phyloP scores from a whole-genome alignment of 1,284 basidiomycete species.

The Golubevia pallescens region DNA sequence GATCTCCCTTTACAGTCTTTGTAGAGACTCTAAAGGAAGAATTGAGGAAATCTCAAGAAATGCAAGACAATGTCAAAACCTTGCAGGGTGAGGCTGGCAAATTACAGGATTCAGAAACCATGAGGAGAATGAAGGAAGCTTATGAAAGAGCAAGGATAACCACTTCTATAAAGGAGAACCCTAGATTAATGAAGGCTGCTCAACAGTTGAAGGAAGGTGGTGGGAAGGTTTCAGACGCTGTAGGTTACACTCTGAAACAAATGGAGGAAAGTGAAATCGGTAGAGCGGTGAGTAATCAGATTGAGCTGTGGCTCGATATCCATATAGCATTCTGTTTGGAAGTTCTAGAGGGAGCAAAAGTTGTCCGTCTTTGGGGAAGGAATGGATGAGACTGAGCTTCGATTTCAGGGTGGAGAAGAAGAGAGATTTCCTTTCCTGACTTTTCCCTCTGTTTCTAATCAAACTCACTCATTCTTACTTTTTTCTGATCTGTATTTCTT shows the following conservation, averaged over 20 bases:
- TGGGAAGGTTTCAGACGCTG: constrained; percentile 90
- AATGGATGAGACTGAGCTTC: too few species aligned
- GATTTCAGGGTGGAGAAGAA: too few species aligned
- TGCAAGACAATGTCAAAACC: constrained; percentile 95
- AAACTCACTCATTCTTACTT: too few species aligned
- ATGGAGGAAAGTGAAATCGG: constrained; percentile 94
- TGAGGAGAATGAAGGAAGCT: constrained; percentile 85
- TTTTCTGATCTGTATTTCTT: too few species aligned
- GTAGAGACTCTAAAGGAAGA: constrained; percentile 92
- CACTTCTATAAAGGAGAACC: constrained; percentile 96
- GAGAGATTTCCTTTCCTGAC: background rate
- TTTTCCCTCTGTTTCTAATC: too few species aligned
- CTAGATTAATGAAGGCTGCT: constrained; percentile 84
- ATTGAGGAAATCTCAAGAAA: constrained; percentile 87
- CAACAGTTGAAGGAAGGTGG: constrained; percentile 87
- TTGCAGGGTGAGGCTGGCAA: constrained; percentile 97
- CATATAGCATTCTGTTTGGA: constrained; percentile 18
- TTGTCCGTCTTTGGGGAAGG: too few species aligned
- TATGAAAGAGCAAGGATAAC: constrained; percentile 94
- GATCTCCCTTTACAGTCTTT: constrained; percentile 91
- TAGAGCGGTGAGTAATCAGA: constrained; percentile 79
- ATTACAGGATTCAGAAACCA: constrained; percentile 93
- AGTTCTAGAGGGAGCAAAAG: constrained; percentile 11
- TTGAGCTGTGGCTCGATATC: constrained; percentile 1
- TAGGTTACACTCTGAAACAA: constrained; percentile 82